Conservation (phyloP, 345 rosid genomes). For the Turnera subulata region DNA sequence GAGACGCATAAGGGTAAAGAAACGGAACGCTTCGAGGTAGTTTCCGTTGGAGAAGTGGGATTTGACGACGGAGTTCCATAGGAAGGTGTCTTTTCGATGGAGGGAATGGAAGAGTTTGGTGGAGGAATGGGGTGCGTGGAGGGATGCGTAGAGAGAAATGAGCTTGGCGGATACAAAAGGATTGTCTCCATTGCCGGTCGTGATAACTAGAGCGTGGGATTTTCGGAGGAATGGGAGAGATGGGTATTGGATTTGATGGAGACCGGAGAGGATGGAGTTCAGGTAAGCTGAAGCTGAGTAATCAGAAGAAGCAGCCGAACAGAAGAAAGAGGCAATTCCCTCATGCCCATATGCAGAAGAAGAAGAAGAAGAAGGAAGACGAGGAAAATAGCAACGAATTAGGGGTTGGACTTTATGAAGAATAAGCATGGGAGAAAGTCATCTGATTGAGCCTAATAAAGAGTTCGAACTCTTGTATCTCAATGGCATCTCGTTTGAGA, state of each 20-base stretch:
- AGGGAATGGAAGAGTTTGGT: slow-evolving; percentile 36
- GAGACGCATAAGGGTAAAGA: slow-evolving; percentile 42
- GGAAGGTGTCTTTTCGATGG: slow-evolving; percentile 42
- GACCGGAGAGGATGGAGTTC: slow-evolving; percentile 7
- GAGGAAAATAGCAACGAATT: too few relatives aligned
- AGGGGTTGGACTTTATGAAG: too few relatives aligned
- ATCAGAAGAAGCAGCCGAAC: too few relatives aligned
- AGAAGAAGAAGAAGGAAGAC: too few relatives aligned
- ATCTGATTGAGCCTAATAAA: too few relatives aligned
- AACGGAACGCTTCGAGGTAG: slow-evolving; percentile 34
- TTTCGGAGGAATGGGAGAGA: slow-evolving; percentile 33
- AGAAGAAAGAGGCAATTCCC: too few relatives aligned
- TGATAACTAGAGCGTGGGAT: slow-evolving; percentile 46
- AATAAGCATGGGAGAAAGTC: too few relatives aligned
- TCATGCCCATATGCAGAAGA: too few relatives aligned
- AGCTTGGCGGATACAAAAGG: slow-evolving; percentile 58
- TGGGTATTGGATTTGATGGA: slow-evolving; percentile 20
- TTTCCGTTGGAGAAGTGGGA: slow-evolving; percentile 55
- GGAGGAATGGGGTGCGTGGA: slow-evolving; percentile 30
- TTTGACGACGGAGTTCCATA: slow-evolving; percentile 71
- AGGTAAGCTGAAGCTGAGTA: too few relatives aligned
- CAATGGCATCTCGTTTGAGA: too few relatives aligned
- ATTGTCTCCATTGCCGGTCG: slow-evolving; percentile 47
- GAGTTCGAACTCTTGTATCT: too few relatives aligned
- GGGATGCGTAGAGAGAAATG: slow-evolving; percentile 46